A percentile compares a stretch with the other conserved stretches of the same genome.
phyloP scores from a whole-genome alignment of 129 eudicot genomes.

The Pulicaria dysenterica region DNA sequence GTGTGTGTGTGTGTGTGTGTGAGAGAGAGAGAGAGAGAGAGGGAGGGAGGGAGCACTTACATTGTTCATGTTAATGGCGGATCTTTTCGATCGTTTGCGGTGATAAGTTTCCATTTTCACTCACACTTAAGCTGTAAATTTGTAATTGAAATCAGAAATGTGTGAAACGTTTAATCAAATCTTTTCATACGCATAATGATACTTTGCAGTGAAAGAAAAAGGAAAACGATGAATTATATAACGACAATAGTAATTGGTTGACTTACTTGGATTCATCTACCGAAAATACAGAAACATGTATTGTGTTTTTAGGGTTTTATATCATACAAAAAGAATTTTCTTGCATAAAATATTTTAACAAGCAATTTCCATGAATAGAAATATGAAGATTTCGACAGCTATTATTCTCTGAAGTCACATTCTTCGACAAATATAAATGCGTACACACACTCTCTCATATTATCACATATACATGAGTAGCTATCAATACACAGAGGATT shows the following conservation, averaged over 20 bases:
- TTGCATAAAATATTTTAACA: not conserved
- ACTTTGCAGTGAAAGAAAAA: not conserved
- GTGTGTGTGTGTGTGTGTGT: not conserved
- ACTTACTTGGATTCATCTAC: not conserved
- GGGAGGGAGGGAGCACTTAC: conserved; percentile 34
- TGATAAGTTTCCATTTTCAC: conserved; percentile 47
- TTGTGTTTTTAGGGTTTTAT: not conserved
- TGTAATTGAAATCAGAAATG: not conserved
- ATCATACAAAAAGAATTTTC: not conserved
- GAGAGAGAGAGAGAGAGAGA: not conserved
- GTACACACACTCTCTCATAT: not conserved
- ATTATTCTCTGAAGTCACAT: conserved; percentile 1
- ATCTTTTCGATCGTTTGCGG: conserved; percentile 41
- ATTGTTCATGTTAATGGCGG: conserved; percentile 23
- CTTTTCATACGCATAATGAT: not conserved
- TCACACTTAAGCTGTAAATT: conserved; percentile 22
- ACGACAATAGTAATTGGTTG: not conserved
- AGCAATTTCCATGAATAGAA: conserved; percentile 24
- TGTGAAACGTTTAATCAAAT: not conserved
- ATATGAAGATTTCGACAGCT: not conserved
- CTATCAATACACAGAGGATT: not conserved
- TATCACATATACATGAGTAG: not conserved
- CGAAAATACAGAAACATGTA: not conserved
- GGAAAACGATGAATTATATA: conserved; percentile 1
- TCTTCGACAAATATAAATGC: not conserved